Conservation (phyloP, 768 basidiomycete genomes). For the Calocybe cyanea region DNA sequence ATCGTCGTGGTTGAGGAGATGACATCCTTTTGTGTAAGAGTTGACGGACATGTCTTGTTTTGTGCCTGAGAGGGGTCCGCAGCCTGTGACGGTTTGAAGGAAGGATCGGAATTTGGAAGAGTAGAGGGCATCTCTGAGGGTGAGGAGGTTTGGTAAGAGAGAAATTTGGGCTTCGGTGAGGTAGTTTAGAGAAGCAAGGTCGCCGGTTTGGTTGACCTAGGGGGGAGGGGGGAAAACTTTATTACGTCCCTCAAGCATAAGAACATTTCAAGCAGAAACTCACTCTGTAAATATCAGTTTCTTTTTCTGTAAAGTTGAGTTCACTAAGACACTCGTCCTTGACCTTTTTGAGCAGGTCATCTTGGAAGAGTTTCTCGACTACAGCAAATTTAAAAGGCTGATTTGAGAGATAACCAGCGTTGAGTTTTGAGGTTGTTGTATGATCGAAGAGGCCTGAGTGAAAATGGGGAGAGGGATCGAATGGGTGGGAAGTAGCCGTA, state of each 20-base stretch:
- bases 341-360: slow-evolving; percentile 74
- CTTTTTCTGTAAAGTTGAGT: slow-evolving; percentile 85
- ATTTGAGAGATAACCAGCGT: slow-evolving; percentile 50
- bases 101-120: slow-evolving; percentile 78
- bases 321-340: slow-evolving; percentile 81
- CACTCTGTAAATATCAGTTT: slow-evolving; percentile 98
- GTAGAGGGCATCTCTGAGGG: slow-evolving; percentile 89
- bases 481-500: not conserved
- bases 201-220: slow-evolving; percentile 97
- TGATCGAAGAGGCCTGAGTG: slow-evolving; percentile 54
- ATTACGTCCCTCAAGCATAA: slow-evolving; percentile 5
- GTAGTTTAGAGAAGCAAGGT: slow-evolving; percentile 89
- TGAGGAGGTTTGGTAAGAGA: slow-evolving; percentile 74
- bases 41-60: slow-evolving; percentile 97
- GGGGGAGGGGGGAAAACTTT: slow-evolving; percentile 2
- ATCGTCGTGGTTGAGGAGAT: slow-evolving; percentile 97
- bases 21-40: slow-evolving; percentile 86
- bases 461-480: slow-evolving; percentile 41
- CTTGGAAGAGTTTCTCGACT: slow-evolving; percentile 78
- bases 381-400: slow-evolving; percentile 81
- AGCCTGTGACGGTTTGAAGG: slow-evolving; percentile 83
- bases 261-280: slow-evolving; percentile 15
- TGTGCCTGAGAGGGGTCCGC: slow-evolving; percentile 83
- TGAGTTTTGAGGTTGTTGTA: slow-evolving; percentile 50
- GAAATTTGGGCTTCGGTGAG: slow-evolving; percentile 74